A percentile compares a stretch with the other conserved stretches of the same genome.
Evolutionary conservation across 169 alveolate genomes (phyloP).

Genomic region (Theileria annulata): DNA sequence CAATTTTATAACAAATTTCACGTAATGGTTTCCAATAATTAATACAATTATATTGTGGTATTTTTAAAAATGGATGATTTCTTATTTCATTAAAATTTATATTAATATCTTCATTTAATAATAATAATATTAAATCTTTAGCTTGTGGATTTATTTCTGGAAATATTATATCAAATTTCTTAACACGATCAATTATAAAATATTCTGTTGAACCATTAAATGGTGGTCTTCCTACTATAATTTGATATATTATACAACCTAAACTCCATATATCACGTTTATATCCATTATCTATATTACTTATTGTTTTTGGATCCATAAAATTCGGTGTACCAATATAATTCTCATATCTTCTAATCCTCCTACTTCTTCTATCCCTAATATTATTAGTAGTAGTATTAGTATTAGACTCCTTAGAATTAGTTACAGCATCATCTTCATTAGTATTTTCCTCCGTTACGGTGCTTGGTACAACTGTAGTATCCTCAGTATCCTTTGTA

Average conservation of each 20-base stretch:
- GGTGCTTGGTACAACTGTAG: too few relatives aligned
- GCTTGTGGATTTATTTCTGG: conserved; percentile 70
- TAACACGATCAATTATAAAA: conserved; percentile 70
- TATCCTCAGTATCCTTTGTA: conserved; percentile 18
- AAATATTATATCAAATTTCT: conserved; percentile 37
- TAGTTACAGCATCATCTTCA: too few relatives aligned
- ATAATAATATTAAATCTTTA: conserved; percentile 69
- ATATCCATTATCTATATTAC: conserved; percentile 81
- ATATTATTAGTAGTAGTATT: too few relatives aligned
- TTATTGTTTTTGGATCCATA: conserved; percentile 92
- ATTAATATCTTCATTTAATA: conserved; percentile 45
- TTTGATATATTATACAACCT: conserved; percentile 89
- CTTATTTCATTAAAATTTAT: conserved; percentile 39
- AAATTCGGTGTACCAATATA: conserved; percentile 91
- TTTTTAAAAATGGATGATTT: conserved; percentile 2
- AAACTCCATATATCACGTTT: conserved; percentile 89
- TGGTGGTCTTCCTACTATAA: conserved; percentile 80
- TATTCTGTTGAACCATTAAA: conserved; percentile 76
- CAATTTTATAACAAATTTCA: background rate
- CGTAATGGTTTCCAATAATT: background rate
- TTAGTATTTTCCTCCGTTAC: too few relatives aligned
- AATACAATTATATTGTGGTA: too few relatives aligned
- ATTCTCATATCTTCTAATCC: conserved; percentile 76
- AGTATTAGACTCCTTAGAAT: too few relatives aligned
- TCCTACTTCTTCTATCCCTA: conserved; percentile 33